phyloP scores from a whole-genome alignment of 257 asterid species.

The Solanum bulbocastanum region DNA sequence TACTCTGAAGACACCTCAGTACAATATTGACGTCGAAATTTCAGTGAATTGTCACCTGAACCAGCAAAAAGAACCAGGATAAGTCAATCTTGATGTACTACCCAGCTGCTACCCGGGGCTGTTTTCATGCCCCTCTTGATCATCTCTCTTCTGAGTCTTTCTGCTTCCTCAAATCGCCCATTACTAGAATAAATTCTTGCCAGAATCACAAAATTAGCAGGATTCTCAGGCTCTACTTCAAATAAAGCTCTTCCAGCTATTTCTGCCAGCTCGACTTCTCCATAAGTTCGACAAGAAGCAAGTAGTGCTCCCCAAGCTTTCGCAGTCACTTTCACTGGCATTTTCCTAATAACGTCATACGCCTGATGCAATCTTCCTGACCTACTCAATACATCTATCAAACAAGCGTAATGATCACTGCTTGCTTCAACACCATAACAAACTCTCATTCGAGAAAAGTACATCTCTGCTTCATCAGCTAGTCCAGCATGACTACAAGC shows the following conservation, averaged over 20 bases:
- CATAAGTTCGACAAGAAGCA: constrained; percentile 40
- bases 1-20: not conserved
- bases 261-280: constrained; percentile 40
- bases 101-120: constrained; percentile 41
- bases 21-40: not conserved
- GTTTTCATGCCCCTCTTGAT: constrained; percentile 23
- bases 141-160: constrained; percentile 28
- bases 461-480: constrained; percentile 28
- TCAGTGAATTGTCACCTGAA: too few relatives aligned
- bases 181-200: constrained; percentile 23
- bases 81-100: constrained; percentile 8
- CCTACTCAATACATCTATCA: constrained; percentile 41
- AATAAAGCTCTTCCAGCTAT: constrained; percentile 35
- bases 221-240: constrained; percentile 39
- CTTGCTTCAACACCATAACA: constrained; percentile 20
- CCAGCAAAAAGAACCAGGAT: not conserved
- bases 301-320: constrained; percentile 53
- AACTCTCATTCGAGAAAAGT: constrained; percentile 17
- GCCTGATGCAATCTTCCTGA: constrained; percentile 35
- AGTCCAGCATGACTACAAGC: constrained; percentile 50
- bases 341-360: constrained; percentile 21
- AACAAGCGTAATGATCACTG: constrained; percentile 39
- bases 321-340: constrained; percentile 35
- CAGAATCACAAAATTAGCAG: constrained; percentile 36
- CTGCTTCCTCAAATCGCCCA: constrained; percentile 24